Conservation (phyloP, 2,329 filamentous ascomycete species). For the Geosmithia morbida region DNA sequence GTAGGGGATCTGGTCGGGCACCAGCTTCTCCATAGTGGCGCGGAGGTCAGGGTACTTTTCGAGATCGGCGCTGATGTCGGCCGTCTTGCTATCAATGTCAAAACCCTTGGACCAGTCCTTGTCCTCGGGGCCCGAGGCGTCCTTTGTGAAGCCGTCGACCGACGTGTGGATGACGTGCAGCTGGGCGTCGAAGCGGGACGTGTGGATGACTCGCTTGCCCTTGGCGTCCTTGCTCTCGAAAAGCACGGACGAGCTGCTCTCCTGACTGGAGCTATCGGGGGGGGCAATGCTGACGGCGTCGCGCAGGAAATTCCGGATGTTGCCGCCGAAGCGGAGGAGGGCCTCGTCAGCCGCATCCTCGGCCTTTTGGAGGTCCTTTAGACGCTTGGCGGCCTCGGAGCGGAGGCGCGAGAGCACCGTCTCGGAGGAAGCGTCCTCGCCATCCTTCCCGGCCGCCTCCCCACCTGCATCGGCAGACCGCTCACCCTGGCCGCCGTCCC, state of each 20-base stretch:
- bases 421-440: constrained; percentile 22
- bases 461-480: constrained; percentile 18
- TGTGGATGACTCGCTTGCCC: constrained; percentile 88
- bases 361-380: constrained; percentile 80
- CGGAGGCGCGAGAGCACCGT: constrained; percentile 65
- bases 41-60: constrained; percentile 78
- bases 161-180: constrained; percentile 89
- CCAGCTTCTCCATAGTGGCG: constrained; percentile 83
- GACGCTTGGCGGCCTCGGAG: constrained; percentile 61
- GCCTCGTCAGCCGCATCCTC: constrained; percentile 96
- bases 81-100: constrained; percentile 71
- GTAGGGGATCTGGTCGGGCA: constrained; percentile 88
- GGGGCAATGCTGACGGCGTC: constrained; percentile 84
- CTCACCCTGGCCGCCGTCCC: constrained; percentile 19
- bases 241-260: constrained; percentile 32
- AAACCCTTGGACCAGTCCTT: constrained; percentile 59
- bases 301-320: constrained; percentile 75
- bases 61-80: constrained; percentile 66
- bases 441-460: constrained; percentile 22
- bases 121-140: constrained; percentile 65
- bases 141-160: constrained; percentile 66
- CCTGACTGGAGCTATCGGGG: constrained; percentile 23
- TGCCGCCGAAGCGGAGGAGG: constrained; percentile 78
- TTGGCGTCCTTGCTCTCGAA: constrained; percentile 89
- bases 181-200: constrained; percentile 87